Evolutionary conservation across 1,139 yeast genomes (phyloP).

Genomic region (Waltiozyma solani): DNA sequence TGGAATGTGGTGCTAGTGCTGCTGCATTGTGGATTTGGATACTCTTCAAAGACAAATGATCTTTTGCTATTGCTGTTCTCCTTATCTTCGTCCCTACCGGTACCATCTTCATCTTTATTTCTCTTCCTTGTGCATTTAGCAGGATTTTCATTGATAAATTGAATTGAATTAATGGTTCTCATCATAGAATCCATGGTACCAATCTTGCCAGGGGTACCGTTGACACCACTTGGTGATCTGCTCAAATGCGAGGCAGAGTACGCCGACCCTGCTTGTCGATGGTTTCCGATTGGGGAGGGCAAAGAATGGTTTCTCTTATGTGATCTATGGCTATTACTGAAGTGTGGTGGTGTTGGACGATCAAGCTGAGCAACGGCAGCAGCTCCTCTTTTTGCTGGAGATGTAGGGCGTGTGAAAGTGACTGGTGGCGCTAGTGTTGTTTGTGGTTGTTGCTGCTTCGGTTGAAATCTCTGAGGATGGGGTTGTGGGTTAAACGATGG

Average conservation of each 20-base stretch:
- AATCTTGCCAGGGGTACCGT: constrained; percentile 1
- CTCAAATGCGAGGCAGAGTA: too few relatives aligned
- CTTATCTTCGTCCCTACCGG: constrained; percentile 8
- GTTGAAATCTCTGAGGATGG: constrained; percentile 5
- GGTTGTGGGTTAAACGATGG: neutral
- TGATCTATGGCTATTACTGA: neutral
- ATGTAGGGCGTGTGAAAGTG: constrained; percentile 16
- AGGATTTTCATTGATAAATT: constrained; percentile 20
- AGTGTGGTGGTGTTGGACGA: constrained; percentile 17
- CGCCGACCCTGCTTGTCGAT: constrained; percentile 1
- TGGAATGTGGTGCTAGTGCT: too few relatives aligned
- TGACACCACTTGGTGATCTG: neutral
- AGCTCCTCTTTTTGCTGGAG: constrained; percentile 70
- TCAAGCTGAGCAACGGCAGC: constrained; percentile 52
- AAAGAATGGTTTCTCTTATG: neutral
- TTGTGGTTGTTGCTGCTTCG: constrained; percentile 6
- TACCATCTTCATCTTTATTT: constrained; percentile 5
- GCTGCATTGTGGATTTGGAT: too few relatives aligned
- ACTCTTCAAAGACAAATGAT: too few relatives aligned
- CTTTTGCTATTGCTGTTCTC: constrained; percentile 6
- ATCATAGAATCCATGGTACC: constrained; percentile 15
- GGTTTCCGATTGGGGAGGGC: neutral
- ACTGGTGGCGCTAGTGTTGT: constrained; percentile 13
- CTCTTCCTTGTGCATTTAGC: constrained; percentile 15
- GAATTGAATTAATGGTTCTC: constrained; percentile 17